Conservation (phyloP, 768 basidiomycete species). For the Leccinellum rugosiceps region DNA sequence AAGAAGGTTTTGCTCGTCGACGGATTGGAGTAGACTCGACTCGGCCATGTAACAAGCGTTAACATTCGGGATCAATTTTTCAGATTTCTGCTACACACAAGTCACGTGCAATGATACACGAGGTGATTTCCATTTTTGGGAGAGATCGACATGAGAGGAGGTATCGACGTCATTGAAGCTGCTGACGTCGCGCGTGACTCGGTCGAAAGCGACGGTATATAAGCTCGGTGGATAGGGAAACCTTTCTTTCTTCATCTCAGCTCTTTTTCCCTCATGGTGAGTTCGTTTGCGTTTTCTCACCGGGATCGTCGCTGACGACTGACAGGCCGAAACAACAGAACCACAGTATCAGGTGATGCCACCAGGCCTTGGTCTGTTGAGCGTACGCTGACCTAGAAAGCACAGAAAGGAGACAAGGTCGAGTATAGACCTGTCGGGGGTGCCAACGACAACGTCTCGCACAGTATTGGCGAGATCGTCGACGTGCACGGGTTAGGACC, state of each 20-base stretch:
- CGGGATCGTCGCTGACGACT: not conserved
- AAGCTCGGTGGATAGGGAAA: not conserved
- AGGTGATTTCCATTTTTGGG: conserved; percentile 8
- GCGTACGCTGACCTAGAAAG: not conserved
- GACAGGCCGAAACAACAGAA: conserved; percentile 19
- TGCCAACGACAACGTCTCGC: conserved; percentile 35
- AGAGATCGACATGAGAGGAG: conserved; percentile 7
- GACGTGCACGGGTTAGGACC: conserved; percentile 31
- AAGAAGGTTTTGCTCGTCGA: conserved; percentile 23
- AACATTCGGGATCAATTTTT: not conserved
- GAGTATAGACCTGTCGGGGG: conserved; percentile 45
- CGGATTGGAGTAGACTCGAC: conserved; percentile 19
- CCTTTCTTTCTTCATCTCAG: not conserved
- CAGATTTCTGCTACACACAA: not conserved
- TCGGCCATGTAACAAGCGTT: conserved; percentile 22
- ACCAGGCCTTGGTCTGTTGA: no score
- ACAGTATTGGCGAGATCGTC: conserved; percentile 36
- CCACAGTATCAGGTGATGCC: conserved; percentile 23
- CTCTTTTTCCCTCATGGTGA: conserved; percentile 4
- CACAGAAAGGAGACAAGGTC: conserved; percentile 39
- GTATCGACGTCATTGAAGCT: conserved; percentile 13
- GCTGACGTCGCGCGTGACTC: conserved; percentile 19
- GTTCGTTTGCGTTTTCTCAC: not conserved
- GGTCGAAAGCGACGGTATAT: conserved; percentile 11
- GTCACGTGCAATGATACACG: conserved; percentile 12